Conservation (phyloP, 257 asterid species). For the Lantana camara region DNA sequence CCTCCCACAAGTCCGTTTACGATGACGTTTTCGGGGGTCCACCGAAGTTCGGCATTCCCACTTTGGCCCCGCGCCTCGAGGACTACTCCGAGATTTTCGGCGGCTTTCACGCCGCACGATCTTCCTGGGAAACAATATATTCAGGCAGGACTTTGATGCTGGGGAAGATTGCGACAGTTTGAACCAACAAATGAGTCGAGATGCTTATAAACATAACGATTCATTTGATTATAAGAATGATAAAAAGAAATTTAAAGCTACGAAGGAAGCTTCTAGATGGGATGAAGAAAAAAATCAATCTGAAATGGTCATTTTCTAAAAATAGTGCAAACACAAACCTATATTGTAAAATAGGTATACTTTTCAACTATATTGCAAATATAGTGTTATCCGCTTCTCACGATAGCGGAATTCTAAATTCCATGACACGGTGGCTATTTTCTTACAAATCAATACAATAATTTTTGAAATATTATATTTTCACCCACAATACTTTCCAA, state of each 20-base stretch:
- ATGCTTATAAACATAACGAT: slow-evolving; percentile 33
- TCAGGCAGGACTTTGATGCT: slow-evolving; percentile 33
- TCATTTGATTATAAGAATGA: slow-evolving; percentile 34
- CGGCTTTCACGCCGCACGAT: slow-evolving; percentile 73
- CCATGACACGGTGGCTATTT: no score
- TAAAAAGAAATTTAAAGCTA: slow-evolving; percentile 30
- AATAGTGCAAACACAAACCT: no score
- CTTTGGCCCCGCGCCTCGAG: slow-evolving; percentile 77
- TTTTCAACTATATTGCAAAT: no score
- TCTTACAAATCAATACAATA: no score
- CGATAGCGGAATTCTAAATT: no score
- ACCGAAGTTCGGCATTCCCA: slow-evolving; percentile 53
- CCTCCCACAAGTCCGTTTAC: slow-evolving; percentile 65
- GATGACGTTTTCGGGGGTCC: slow-evolving; percentile 80
- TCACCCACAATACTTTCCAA: no score
- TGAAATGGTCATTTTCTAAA: no score
- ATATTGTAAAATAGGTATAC: no score
- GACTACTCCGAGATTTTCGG: slow-evolving; percentile 89
- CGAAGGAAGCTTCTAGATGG: slow-evolving; percentile 38
- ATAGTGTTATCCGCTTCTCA: no score
- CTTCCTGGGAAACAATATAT: slow-evolving; percentile 58
- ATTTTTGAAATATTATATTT: no score
- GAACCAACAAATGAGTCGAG: slow-evolving; percentile 31
- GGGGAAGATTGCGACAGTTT: slow-evolving; percentile 28
- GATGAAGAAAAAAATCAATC: slow-evolving; percentile 33